These are phyloP conservation scores for Podaxis carcinomalis DNA, from an alignment of 768 basidiomycete species.

Conservation along the genomic window DNA sequence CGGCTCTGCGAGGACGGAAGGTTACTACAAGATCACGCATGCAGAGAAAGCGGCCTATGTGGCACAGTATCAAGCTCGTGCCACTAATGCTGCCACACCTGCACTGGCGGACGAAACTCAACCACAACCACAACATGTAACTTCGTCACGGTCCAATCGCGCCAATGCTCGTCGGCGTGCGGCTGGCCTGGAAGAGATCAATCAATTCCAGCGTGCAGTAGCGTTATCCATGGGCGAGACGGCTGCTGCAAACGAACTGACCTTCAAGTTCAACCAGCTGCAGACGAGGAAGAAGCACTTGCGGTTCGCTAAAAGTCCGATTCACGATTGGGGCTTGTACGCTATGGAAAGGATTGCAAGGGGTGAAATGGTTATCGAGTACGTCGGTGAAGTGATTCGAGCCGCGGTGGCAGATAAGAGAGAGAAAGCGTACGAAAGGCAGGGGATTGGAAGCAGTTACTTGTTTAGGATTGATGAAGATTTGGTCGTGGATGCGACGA, in stretches of 20 bases:
- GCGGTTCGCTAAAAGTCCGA: slow-evolving; percentile 90
- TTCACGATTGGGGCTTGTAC: slow-evolving; percentile 98
- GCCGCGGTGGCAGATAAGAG: slow-evolving; percentile 95
- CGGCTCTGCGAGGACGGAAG: slow-evolving; percentile 90
- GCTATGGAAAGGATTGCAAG: slow-evolving; percentile 93
- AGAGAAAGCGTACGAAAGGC: slow-evolving; percentile 94
- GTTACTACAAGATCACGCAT: slow-evolving; percentile 92
- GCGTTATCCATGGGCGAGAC: slow-evolving; percentile 74
- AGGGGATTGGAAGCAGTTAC: slow-evolving; percentile 97
- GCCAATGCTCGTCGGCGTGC: slow-evolving; percentile 90
- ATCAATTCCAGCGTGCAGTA: slow-evolving; percentile 80
- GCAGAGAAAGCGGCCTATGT: slow-evolving; percentile 90
- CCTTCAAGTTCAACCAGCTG: slow-evolving; percentile 98
- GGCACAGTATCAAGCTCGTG: slow-evolving; percentile 76
- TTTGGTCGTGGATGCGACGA: slow-evolving; percentile 96
- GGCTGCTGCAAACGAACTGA: slow-evolving; percentile 54
- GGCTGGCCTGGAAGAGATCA: slow-evolving; percentile 91
- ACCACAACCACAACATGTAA: slow-evolving; percentile 52
- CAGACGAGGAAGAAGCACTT: slow-evolving; percentile 98
- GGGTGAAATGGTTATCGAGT: slow-evolving; percentile 99
- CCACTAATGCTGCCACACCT: slow-evolving; percentile 33
- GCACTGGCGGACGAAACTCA: slow-evolving; percentile 43
- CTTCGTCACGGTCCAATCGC: slow-evolving; percentile 84
- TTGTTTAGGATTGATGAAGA: slow-evolving; percentile 98
- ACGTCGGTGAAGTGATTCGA: slow-evolving; percentile 95